phyloP scores from a whole-genome alignment of 495 filamentous ascomycete genomes.

The Pseudomonodictys pantanalensis region DNA sequence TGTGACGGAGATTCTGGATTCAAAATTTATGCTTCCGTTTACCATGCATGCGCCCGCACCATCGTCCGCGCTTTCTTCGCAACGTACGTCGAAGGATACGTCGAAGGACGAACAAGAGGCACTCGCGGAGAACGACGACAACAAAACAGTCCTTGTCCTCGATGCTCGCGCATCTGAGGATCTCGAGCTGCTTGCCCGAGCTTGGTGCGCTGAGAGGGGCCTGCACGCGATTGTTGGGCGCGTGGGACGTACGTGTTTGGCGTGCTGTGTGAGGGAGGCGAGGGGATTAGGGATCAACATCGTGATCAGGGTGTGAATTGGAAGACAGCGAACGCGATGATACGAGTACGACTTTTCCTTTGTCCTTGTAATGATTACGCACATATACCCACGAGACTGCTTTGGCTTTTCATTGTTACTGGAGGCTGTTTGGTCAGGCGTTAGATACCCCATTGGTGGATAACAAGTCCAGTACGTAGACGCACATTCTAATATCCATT shows the following conservation, averaged over 20 bases:
- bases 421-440: too few relatives aligned
- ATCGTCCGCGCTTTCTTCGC: not conserved
- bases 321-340: too few relatives aligned
- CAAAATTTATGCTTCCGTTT: slow-evolving; percentile 16
- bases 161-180: slow-evolving; percentile 36
- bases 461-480: too few relatives aligned
- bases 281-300: slow-evolving; percentile 34
- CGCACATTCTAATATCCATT: too few relatives aligned
- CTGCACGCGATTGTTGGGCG: slow-evolving; percentile 39
- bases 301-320: slow-evolving; percentile 35
- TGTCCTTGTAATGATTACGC: not conserved
- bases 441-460: too few relatives aligned
- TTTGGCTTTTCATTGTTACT: too few relatives aligned
- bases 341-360: too few relatives aligned
- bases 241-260: slow-evolving; percentile 39
- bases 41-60: not conserved
- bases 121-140: not conserved
- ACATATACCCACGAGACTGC: not conserved
- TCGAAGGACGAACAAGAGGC: not conserved
- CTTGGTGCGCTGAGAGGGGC: slow-evolving; percentile 41
- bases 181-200: slow-evolving; percentile 38
- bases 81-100: not conserved
- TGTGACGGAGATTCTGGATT: slow-evolving; percentile 28
- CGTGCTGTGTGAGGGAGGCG: slow-evolving; percentile 41
- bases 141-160: slow-evolving; percentile 31